Conservation (phyloP, 257 asterid genomes). For the Nicotiana attenuata region DNA sequence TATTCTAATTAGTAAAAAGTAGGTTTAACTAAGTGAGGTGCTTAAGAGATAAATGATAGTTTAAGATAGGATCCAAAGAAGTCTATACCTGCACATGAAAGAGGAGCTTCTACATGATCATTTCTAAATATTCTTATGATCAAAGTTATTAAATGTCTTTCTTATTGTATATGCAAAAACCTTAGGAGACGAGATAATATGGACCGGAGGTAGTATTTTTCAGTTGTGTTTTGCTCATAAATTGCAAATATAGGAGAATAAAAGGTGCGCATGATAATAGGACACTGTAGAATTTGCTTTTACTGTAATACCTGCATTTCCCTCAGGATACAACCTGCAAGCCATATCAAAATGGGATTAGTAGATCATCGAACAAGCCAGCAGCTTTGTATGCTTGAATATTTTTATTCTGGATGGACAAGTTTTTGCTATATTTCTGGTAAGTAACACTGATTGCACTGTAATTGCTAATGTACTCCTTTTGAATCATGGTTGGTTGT, state of each 20-base stretch:
- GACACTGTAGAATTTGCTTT: conserved; percentile 5
- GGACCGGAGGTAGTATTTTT: neutral
- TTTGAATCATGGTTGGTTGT: conserved; percentile 6
- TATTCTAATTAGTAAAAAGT: neutral
- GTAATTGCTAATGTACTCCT: neutral
- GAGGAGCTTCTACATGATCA: no score
- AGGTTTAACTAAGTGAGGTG: neutral
- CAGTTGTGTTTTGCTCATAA: neutral
- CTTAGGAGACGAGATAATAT: neutral
- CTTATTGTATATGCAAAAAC: neutral
- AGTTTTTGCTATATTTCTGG: neutral
- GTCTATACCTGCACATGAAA: no score
- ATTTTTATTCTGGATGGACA: neutral
- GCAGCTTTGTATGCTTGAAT: conserved; percentile 29
- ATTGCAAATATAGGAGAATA: neutral
- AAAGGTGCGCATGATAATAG: neutral
- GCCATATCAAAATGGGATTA: conserved; percentile 30
- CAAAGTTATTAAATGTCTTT: neutral
- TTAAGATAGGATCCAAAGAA: no score
- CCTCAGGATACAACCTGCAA: conserved; percentile 35
- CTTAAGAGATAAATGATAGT: neutral
- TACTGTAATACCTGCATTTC: conserved; percentile 25
- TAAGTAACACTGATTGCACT: conserved; percentile 1
- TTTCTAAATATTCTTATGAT: no score
- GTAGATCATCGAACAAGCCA: conserved; percentile 23